phyloP scores from a whole-genome alignment of 2,329 filamentous ascomycete species.

The Cercospora beticola region DNA sequence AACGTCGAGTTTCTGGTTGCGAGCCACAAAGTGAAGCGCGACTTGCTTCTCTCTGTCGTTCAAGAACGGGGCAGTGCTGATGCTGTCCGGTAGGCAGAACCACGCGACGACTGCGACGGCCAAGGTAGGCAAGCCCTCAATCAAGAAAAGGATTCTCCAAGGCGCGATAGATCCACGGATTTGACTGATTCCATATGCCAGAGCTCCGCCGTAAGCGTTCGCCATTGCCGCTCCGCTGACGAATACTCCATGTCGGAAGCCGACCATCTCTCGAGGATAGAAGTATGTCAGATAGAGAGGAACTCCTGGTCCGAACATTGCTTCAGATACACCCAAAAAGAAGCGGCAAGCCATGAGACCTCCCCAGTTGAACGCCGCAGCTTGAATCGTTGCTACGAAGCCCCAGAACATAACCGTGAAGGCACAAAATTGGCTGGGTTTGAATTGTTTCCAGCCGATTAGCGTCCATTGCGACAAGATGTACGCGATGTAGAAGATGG shows the following conservation, averaged over 20 bases:
- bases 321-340: slow-evolving; percentile 45
- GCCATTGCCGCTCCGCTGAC: slow-evolving; percentile 63
- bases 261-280: slow-evolving; percentile 58
- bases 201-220: slow-evolving; percentile 72
- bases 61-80: slow-evolving; percentile 48
- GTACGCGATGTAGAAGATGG: slow-evolving; percentile 55
- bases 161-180: slow-evolving; percentile 57
- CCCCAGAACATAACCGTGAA: slow-evolving; percentile 49
- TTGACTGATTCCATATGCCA: slow-evolving; percentile 64
- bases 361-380: slow-evolving; percentile 46
- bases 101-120: slow-evolving; percentile 56
- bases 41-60: slow-evolving; percentile 47
- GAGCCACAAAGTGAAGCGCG: slow-evolving; percentile 23
- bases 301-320: slow-evolving; percentile 48
- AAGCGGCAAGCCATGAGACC: slow-evolving; percentile 53
- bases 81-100: slow-evolving; percentile 48
- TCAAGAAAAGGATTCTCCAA: slow-evolving; percentile 63
- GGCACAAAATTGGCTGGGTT: slow-evolving; percentile 42
- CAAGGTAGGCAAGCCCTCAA: slow-evolving; percentile 64
- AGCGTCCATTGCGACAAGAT: slow-evolving; percentile 45
- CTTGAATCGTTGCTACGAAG: slow-evolving; percentile 49
- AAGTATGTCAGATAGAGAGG: slow-evolving; percentile 65
- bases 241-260: slow-evolving; percentile 58
- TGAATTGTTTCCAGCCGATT: slow-evolving; percentile 45
- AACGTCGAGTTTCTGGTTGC: slow-evolving; percentile 24